phyloP scores from a whole-genome alignment of 768 basidiomycete species.

The Chalciporus pseudorubinellus region DNA sequence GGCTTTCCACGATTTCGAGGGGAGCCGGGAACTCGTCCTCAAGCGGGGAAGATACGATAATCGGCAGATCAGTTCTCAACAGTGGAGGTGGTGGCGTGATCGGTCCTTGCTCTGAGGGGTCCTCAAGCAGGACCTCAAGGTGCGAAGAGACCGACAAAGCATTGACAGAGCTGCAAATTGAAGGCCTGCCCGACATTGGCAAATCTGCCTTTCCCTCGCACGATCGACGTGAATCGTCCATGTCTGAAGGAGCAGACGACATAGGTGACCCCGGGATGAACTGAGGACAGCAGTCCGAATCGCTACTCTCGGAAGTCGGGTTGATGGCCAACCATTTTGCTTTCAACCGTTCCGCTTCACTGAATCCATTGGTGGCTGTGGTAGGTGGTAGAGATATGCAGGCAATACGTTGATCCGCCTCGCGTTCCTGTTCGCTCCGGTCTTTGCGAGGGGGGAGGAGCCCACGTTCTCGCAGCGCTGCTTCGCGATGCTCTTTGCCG shows the following conservation, averaged over 20 bases:
- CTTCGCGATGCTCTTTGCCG: conserved; percentile 36
- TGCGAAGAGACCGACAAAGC: conserved; percentile 24
- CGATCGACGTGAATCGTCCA: conserved; percentile 2
- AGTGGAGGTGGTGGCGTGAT: conserved; percentile 12
- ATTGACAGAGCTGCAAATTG: conserved; percentile 19
- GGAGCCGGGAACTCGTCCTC: conserved; percentile 10
- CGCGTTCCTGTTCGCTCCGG: conserved; percentile 38
- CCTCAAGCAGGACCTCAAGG: conserved; percentile 32
- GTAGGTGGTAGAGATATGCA: conserved; percentile 32
- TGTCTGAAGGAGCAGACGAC: conserved; percentile 1
- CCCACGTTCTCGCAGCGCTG: conserved; percentile 60
- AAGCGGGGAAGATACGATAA: conserved; percentile 21
- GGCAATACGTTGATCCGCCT: conserved; percentile 42
- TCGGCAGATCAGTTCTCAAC: background rate
- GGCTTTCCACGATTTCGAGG: conserved; percentile 19
- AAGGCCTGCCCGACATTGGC: conserved; percentile 16
- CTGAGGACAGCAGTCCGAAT: conserved; percentile 21
- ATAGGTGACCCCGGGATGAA: background rate
- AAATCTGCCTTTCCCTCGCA: conserved; percentile 15
- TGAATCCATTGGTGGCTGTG: conserved; percentile 21
- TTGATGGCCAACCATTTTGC: conserved; percentile 51
- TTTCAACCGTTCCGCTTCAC: conserved; percentile 54
- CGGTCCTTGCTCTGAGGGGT: conserved; percentile 21
- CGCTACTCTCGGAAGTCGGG: conserved; percentile 18
- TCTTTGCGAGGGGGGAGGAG: conserved; percentile 46